A percentile compares a stretch with the other conserved stretches of the same genome.
These are phyloP conservation scores for Ogataea glucozyma DNA, from an alignment of 805 yeast genomes.

Conservation along the genomic window DNA sequence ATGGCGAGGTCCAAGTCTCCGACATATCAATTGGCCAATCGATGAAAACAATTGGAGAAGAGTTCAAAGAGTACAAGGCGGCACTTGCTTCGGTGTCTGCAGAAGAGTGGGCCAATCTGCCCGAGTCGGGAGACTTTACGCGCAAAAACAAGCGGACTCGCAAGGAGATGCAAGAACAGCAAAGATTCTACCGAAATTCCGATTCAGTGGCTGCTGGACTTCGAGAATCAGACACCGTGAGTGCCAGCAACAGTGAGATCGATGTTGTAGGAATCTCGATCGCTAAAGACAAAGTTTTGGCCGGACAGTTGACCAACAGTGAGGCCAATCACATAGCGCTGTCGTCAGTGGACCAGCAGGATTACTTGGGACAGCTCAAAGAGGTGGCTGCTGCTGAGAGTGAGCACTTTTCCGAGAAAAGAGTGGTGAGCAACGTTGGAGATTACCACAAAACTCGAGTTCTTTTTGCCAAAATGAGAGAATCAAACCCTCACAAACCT, in stretches of 20 bases:
- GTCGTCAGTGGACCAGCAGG: constrained; percentile 35
- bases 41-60: constrained; percentile 42
- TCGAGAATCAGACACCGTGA: constrained; percentile 33
- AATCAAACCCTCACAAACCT: constrained; percentile 70
- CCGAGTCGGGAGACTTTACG: constrained; percentile 89
- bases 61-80: constrained; percentile 70
- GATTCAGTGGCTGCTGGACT: constrained; percentile 55
- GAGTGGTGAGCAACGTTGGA: constrained; percentile 40
- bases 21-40: constrained; percentile 28
- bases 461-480: constrained; percentile 66
- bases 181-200: constrained; percentile 80
- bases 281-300: constrained; percentile 64
- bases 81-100: constrained; percentile 57
- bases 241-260: constrained; percentile 33
- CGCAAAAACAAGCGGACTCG: constrained; percentile 73
- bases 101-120: constrained; percentile 79
- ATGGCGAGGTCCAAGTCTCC: constrained; percentile 16
- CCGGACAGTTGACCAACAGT: constrained; percentile 49
- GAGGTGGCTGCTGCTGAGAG: constrained; percentile 20
- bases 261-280: constrained; percentile 56
- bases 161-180: constrained; percentile 57
- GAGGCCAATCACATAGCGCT: neutral
- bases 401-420: constrained; percentile 16
- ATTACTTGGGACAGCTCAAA: constrained; percentile 43
- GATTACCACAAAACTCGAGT: constrained; percentile 60